phyloP scores from a whole-genome alignment of 345 rosid species.

The Reutealis trisperma region DNA sequence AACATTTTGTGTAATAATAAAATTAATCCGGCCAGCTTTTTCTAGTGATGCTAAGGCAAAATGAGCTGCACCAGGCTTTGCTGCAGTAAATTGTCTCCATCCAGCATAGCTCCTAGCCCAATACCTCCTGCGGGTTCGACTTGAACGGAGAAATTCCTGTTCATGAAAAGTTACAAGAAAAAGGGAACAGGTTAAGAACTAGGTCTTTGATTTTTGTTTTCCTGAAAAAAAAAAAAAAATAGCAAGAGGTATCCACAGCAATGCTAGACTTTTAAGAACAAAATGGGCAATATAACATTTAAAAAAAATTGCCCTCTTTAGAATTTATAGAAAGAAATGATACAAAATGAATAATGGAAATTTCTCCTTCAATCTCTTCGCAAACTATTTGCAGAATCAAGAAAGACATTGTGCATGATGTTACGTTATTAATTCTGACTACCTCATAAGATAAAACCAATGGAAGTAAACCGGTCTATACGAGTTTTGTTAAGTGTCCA shows the following conservation, averaged over 20 bases:
- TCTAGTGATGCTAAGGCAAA: constrained; percentile 80
- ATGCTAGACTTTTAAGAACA: neutral
- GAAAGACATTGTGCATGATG: no score
- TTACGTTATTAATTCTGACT: no score
- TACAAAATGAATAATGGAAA: neutral
- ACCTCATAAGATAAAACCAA: no score
- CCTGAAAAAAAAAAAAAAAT: neutral
- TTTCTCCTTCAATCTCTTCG: neutral
- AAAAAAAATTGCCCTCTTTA: no score
- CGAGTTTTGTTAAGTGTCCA: neutral
- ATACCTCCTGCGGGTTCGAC: constrained; percentile 70
- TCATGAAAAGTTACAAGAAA: neutral
- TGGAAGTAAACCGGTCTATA: neutral
- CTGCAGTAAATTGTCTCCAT: constrained; percentile 80
- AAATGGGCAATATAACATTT: no score
- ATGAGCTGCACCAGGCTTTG: constrained; percentile 76
- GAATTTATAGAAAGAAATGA: no score
- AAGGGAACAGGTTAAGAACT: neutral
- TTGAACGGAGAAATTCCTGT: constrained; percentile 75
- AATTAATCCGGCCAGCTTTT: constrained; percentile 63
- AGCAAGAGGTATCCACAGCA: neutral
- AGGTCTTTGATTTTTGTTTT: neutral
- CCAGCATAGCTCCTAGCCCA: constrained; percentile 99
- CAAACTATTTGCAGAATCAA: no score
- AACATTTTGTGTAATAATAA: constrained; percentile 88